Conservation (phyloP, 352 stramenopile genomes). For the Elongisporangium undulatum region DNA sequence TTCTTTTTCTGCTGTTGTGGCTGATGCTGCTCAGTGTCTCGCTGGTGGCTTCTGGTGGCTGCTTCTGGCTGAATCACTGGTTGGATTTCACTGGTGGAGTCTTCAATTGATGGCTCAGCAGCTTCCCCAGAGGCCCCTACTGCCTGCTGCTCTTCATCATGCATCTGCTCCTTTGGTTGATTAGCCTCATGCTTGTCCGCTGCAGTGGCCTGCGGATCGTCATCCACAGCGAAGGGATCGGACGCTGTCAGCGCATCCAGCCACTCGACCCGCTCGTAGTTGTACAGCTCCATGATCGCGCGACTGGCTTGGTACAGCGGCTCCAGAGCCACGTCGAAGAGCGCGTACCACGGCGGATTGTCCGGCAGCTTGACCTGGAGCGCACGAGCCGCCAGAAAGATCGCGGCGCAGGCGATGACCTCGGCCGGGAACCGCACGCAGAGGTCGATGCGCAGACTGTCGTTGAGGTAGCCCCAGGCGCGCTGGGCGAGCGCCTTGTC, state of each 20-base stretch:
- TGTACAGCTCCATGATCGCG: slow-evolving; percentile 63
- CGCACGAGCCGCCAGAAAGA: slow-evolving; percentile 80
- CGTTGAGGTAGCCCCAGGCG: slow-evolving; percentile 90
- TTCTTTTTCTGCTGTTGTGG: slow-evolving; percentile 6
- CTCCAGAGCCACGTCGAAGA: slow-evolving; percentile 60
- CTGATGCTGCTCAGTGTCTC: not conserved
- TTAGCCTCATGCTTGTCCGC: not conserved
- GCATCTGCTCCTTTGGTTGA: not conserved
- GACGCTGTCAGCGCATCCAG: slow-evolving; percentile 65
- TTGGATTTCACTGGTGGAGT: not conserved
- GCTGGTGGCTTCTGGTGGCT: not conserved
- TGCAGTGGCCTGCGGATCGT: slow-evolving; percentile 18
- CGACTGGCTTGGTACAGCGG: slow-evolving; percentile 44
- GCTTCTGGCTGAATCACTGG: not conserved
- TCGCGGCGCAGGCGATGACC: slow-evolving; percentile 87
- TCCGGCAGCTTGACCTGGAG: slow-evolving; percentile 50
- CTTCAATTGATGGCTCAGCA: not conserved
- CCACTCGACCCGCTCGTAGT: slow-evolving; percentile 50
- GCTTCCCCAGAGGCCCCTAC: not conserved
- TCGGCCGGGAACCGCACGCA: slow-evolving; percentile 79
- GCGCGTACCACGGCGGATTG: slow-evolving; percentile 51
- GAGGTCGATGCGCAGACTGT: slow-evolving; percentile 82
- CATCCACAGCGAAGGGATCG: slow-evolving; percentile 62
- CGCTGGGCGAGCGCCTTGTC: slow-evolving; percentile 67
- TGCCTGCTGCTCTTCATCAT: not conserved